Evolutionary conservation across 2,329 filamentous ascomycete species (phyloP), one percentile per base, ranked within the genome.

Genomic region (Curvularia eragrostidis): DNA sequence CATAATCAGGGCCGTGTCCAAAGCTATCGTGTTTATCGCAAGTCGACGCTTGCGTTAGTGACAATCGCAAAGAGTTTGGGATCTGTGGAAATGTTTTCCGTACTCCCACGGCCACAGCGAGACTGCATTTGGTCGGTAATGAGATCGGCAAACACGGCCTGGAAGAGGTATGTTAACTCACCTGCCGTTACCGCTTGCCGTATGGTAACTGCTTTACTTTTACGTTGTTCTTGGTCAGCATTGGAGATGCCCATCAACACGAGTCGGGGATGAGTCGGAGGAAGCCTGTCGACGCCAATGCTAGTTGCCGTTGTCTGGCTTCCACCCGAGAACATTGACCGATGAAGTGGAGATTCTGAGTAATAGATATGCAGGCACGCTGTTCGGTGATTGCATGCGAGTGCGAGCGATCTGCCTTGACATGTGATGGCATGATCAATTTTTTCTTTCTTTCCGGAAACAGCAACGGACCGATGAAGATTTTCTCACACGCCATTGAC

Each of bases 131-230:
- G 15, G 4, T 28, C 43, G 43, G 50, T 28, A 19, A 12, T 54
- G 50, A 57, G 34, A 44, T 49, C 55, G 44, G 38, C 44, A 26
- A 47, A 36, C 23, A 23, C 38, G 49, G 30, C 28, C 26, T 28
- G 9, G 13, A 38, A n/a, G 18, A 48, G 19, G 39, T 19, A 36
- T 34, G 26, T 26, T 21, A 24, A 42, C 15, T 28, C 12, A 26
- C 5, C 34, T 41, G 28, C 46, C 26, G 36, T 26, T 41, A 28
- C 46, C 26, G 36, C n/a, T 38, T 39, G 23, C 32, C 39, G 19
- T 21, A 24, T 32, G 30, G 21, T 44, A 57, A 44, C 44, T 56
- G 34, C 34, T 56, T 56, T 52, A 43, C 50, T 43, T 48, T 43
- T 48, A 53, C 36, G 34, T 53, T 56, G 34, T 24, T 53, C 49